These are phyloP conservation scores for Tuber magnatum DNA, from an alignment of 495 filamentous ascomycete species.

Conservation along the genomic window DNA sequence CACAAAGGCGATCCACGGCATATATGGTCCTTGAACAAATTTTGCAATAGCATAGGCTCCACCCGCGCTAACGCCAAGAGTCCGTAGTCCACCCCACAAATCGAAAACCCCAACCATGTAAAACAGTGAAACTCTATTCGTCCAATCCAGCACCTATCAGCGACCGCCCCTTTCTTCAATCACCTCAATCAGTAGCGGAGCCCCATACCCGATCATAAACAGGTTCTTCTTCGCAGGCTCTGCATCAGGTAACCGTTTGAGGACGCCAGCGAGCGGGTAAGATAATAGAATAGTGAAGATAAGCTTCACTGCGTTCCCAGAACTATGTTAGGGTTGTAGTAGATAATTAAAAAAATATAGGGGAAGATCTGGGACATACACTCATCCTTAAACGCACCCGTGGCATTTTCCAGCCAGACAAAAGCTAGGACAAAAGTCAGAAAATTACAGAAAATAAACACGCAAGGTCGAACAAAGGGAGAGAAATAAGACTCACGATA, in stretches of 20 bases:
- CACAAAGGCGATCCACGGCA: slow-evolving; percentile 95
- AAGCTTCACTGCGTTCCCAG: slow-evolving; percentile 66
- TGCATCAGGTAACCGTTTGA: slow-evolving; percentile 84
- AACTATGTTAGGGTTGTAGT: slow-evolving; percentile 3
- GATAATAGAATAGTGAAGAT: slow-evolving; percentile 85
- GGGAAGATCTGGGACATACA: slow-evolving; percentile 49
- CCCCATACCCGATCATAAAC: slow-evolving; percentile 66
- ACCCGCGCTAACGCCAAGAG: slow-evolving; percentile 66
- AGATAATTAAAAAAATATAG: background rate
- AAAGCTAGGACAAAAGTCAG: slow-evolving; percentile 55
- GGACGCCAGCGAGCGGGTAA: slow-evolving; percentile 78
- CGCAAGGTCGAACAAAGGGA: background rate
- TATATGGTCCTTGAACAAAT: slow-evolving; percentile 81
- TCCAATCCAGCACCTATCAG: background rate
- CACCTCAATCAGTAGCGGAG: background rate
- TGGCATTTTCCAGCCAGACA: slow-evolving; percentile 52
- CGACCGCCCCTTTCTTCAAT: background rate
- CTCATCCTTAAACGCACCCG: slow-evolving; percentile 81
- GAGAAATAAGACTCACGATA: slow-evolving; percentile 51
- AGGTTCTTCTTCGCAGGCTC: slow-evolving; percentile 81
- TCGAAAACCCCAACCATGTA: slow-evolving; percentile 93
- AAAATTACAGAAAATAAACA: slow-evolving; percentile 16
- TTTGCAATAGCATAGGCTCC: slow-evolving; percentile 77
- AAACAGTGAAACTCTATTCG: slow-evolving; percentile 63
- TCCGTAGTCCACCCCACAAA: slow-evolving; percentile 78